A percentile compares a stretch with the other conserved stretches of the same genome.
Evolutionary conservation across 306 rosid species (phyloP).

Genomic region (Comarum palustre): DNA sequence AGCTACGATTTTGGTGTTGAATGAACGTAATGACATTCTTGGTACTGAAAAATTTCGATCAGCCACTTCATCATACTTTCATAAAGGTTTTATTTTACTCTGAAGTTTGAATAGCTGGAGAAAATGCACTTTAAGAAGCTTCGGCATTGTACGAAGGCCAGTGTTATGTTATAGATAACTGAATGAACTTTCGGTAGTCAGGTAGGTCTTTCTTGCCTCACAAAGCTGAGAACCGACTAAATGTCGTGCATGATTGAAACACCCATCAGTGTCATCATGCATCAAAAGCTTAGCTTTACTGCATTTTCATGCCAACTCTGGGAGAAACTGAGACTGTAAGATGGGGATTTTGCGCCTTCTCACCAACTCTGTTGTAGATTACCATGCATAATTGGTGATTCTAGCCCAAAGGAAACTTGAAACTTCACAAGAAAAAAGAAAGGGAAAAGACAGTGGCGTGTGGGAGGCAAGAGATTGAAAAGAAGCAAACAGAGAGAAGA

Average conservation of each 20-base stretch:
- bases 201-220: background rate
- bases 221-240: slow-evolving; percentile 15
- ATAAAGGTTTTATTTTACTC: background rate
- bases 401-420: background rate
- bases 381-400: background rate
- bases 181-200: background rate
- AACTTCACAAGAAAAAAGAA: slow-evolving; percentile 8
- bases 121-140: slow-evolving; percentile 8
- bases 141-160: background rate
- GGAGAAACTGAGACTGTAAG: background rate
- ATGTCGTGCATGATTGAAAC: slow-evolving; percentile 56
- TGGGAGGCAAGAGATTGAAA: slow-evolving; percentile 27
- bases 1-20: background rate
- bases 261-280: slow-evolving; percentile 21
- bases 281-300: slow-evolving; percentile 1
- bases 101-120: slow-evolving; percentile 9
- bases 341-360: background rate
- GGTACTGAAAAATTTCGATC: background rate
- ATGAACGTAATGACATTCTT: background rate
- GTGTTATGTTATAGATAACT: background rate
- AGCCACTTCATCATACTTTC: background rate
- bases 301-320: background rate
- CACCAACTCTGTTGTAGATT: background rate
- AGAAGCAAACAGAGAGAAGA: slow-evolving; percentile 2
- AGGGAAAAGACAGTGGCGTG: slow-evolving; percentile 9